phyloP scores from a whole-genome alignment of 2,329 filamentous ascomycete genomes.

The Tolypocladium tundrense region DNA sequence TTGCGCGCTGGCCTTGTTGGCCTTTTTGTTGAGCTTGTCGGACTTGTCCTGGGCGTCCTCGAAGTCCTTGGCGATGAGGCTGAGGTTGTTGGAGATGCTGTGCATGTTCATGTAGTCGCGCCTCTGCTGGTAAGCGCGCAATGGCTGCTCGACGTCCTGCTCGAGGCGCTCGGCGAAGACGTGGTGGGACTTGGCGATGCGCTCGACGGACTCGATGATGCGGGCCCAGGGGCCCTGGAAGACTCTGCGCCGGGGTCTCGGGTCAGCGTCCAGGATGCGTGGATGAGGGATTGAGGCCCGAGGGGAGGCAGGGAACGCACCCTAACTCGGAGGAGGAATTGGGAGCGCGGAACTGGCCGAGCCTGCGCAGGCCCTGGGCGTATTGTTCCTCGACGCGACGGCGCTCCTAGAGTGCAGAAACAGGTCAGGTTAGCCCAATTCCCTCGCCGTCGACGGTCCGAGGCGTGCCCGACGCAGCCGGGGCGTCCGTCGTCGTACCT shows the following conservation, averaged over 20 bases:
- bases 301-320: slow-evolving; percentile 40
- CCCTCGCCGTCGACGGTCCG: background rate
- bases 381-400: slow-evolving; percentile 87
- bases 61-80: slow-evolving; percentile 72
- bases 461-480: background rate
- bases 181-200: slow-evolving; percentile 75
- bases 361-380: slow-evolving; percentile 68
- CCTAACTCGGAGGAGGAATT: slow-evolving; percentile 75
- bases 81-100: slow-evolving; percentile 72
- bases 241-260: slow-evolving; percentile 45
- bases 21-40: slow-evolving; percentile 77
- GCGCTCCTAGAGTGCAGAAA: slow-evolving; percentile 57
- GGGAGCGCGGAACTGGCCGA: slow-evolving; percentile 63
- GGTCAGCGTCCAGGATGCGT: slow-evolving; percentile 6
- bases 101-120: slow-evolving; percentile 75
- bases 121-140: slow-evolving; percentile 63
- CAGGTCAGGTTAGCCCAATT: background rate
- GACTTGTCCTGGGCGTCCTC: slow-evolving; percentile 74
- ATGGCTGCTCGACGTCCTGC: slow-evolving; percentile 73
- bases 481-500: slow-evolving; percentile 47
- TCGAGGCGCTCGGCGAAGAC: slow-evolving; percentile 74
- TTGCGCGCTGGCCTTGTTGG: slow-evolving; percentile 60
- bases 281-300: background rate
- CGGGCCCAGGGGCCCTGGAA: slow-evolving; percentile 88
- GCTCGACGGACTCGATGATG: slow-evolving; percentile 69